These are phyloP conservation scores for Termitomyces sp. DNA, from an alignment of 768 basidiomycete species.

Conservation along the genomic window DNA sequence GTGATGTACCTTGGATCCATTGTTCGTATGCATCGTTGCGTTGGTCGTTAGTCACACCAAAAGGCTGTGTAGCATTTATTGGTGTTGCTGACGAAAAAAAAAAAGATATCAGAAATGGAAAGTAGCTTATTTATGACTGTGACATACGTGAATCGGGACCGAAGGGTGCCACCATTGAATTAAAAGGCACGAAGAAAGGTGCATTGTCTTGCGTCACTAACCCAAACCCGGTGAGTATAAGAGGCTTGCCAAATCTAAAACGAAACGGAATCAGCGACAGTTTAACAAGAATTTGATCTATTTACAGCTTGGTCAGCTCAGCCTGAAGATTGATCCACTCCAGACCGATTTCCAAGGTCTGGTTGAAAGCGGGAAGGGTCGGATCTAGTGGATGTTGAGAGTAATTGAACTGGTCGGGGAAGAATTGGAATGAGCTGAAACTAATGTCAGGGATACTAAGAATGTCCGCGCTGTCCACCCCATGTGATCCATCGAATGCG, in stretches of 20 bases:
- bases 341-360: constrained; percentile 43
- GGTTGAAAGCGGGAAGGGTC: constrained; percentile 43
- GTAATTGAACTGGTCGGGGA: constrained; percentile 64
- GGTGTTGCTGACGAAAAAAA: background rate
- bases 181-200: constrained; percentile 57
- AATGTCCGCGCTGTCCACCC: constrained; percentile 66
- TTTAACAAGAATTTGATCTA: background rate
- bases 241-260: constrained; percentile 49
- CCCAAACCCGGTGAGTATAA: constrained; percentile 51
- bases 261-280: background rate
- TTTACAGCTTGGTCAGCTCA: constrained; percentile 37
- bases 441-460: constrained; percentile 49
- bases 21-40: constrained; percentile 46
- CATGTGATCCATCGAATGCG: constrained; percentile 54
- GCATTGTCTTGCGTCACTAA: constrained; percentile 53
- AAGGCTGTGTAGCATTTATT: constrained; percentile 20
- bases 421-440: constrained; percentile 56
- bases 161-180: constrained; percentile 39
- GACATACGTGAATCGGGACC: constrained; percentile 24
- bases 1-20: constrained; percentile 41
- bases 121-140: constrained; percentile 1
- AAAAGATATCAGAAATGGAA: background rate
- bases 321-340: constrained; percentile 53
- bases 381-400: constrained; percentile 34
- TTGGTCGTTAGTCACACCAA: constrained; percentile 48